A percentile compares a stretch with the other conserved stretches of the same genome.
Evolutionary conservation across 805 yeast genomes (phyloP).

Genomic region (Wickerhamiella allomyrinae): DNA sequence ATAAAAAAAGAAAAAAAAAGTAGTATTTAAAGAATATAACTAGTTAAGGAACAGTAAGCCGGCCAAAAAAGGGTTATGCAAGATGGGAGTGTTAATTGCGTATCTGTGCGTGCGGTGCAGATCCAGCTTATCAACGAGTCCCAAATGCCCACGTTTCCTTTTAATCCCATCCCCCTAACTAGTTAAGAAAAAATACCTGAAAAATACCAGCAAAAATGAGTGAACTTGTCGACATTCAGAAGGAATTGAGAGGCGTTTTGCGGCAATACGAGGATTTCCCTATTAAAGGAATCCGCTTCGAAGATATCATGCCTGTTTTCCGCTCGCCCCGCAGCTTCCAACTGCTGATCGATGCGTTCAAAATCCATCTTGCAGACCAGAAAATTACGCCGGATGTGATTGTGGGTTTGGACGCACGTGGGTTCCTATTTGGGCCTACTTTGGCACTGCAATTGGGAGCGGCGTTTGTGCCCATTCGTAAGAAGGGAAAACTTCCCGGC

Average conservation of each 20-base stretch:
- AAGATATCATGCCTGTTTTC: conserved; percentile 93
- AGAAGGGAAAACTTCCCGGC: conserved; percentile 92
- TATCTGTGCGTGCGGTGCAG: too few species aligned
- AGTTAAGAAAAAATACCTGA: too few species aligned
- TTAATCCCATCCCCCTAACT: too few species aligned
- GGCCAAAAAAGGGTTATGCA: too few species aligned
- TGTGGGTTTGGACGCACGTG: conserved; percentile 93
- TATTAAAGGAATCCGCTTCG: conserved; percentile 78
- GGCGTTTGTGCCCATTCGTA: conserved; percentile 91
- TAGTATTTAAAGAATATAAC: too few species aligned
- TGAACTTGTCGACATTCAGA: conserved; percentile 10
- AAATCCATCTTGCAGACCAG: conserved; percentile 46
- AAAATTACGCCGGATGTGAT: conserved; percentile 58
- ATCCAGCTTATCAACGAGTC: too few species aligned
- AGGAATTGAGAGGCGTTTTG: conserved; percentile 20
- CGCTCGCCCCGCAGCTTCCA: conserved; percentile 67
- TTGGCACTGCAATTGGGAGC: conserved; percentile 79
- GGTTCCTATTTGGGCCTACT: conserved; percentile 92
- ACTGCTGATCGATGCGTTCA: conserved; percentile 67
- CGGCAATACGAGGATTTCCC: conserved; percentile 90
- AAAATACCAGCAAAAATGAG: too few species aligned
- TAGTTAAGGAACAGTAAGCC: too few species aligned
- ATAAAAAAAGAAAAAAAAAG: too few species aligned
- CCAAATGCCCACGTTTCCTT: too few species aligned
- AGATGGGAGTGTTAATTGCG: too few species aligned